Evolutionary conservation across 768 basidiomycete species (phyloP), one percentile per base, ranked within the genome.

Genomic region (Termitomyces sp.): DNA sequence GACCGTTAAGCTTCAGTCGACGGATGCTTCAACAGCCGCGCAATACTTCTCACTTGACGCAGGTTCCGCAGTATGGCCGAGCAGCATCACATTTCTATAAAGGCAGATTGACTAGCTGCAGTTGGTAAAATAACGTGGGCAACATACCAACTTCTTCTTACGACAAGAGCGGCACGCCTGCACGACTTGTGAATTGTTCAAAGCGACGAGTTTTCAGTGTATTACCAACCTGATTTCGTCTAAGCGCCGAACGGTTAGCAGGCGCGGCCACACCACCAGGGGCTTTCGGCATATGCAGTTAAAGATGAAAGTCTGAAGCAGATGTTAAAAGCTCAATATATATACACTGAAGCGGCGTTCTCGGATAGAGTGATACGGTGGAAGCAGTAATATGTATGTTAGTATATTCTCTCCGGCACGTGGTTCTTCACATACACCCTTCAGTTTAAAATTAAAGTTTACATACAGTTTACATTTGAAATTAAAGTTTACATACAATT

Each of bases 1-100:
- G 43, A 35, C 20, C 26, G 9, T 41, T 48, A 13, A 43, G 22
- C 33, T 53, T 36, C 59, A n/a, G 52, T 46, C 58, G 47, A 36
- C 9, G 10, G 18, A 40, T 7, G 16, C 20, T 45, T 26, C 18
- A 41, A 8, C 6, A 48, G 9, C n/a, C 26, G 41, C 33, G 24
- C 18, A 28, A 20, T 22, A 16, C 18, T 51, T 78, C 85, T 66
- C 63, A 90, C 90, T 87, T 92, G 59, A 90, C 81, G 65, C 91
- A 93, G 53, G 91, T 92, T 43, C 84, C 80, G 67, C 91, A 94
- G 68, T 92, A 89, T 13, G 91, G 91, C 61, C 92, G 86, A 43
- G 86, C 81, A 43, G 91, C 91, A 71, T 94, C 91, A 63, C 91
- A 94, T 88, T 92, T 92, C 90, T 93, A 64, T 26, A 8, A 36